Percentiles rank a stretch among this genome's conserved stretches.
Evolutionary conservation across 1,284 basidiomycete genomes (phyloP).

Genomic region (Austroboletus novae-zelandiae): DNA sequence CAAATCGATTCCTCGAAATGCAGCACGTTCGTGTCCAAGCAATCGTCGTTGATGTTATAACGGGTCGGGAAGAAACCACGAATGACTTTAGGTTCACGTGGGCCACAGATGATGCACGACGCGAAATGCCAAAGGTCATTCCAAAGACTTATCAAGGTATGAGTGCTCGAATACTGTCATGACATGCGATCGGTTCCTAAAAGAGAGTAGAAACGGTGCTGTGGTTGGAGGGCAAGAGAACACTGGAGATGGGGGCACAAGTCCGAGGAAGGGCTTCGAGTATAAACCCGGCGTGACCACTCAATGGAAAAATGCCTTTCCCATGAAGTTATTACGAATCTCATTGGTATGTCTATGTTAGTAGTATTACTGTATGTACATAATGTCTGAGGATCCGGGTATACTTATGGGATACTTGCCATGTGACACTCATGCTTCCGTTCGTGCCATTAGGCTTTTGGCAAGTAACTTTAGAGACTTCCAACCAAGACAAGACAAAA

Average conservation of each 20-base stretch:
- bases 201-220: slow-evolving; percentile 72
- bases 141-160: slow-evolving; percentile 69
- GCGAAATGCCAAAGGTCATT: slow-evolving; percentile 55
- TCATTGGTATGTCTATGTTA: too few relatives aligned
- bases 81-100: slow-evolving; percentile 75
- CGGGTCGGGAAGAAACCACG: slow-evolving; percentile 64
- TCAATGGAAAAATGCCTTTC: too few relatives aligned
- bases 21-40: slow-evolving; percentile 74
- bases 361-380: too few relatives aligned
- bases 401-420: too few relatives aligned
- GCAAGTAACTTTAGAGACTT: too few relatives aligned
- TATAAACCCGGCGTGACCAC: too few relatives aligned
- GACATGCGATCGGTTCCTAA: background rate
- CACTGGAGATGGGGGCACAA: slow-evolving; percentile 59
- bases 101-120: slow-evolving; percentile 41
- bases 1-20: background rate
- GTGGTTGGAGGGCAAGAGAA: slow-evolving; percentile 75
- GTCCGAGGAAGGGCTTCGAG: slow-evolving; percentile 49
- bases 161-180: slow-evolving; percentile 7
- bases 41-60: slow-evolving; percentile 72
- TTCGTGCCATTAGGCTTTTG: too few relatives aligned
- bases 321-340: too few relatives aligned
- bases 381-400: too few relatives aligned
- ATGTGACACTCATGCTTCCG: too few relatives aligned
- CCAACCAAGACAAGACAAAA: too few relatives aligned